Base-by-base conservation (phyloP, 2,329 filamentous ascomycete genomes). In the Fusarium austroafricanum region DNA sequence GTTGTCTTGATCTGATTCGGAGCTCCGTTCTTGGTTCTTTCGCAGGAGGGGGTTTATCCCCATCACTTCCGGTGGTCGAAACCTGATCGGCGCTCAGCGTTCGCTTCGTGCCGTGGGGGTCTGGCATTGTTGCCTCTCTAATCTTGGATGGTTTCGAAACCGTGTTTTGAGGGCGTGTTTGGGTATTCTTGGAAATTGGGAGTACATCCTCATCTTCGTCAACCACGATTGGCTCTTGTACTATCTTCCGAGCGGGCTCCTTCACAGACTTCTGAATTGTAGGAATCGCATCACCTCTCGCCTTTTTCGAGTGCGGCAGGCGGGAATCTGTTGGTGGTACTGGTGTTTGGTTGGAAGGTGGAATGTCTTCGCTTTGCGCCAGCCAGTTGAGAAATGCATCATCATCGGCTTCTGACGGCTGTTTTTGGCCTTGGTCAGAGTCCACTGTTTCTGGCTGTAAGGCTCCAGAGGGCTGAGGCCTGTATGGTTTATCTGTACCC, bases 1-100 rank as follows among this genome's bases (percentile, higher is more conserved):
- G 83, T 60, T 81, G 81, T 57, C 81, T 79, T 18, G 83, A 76
- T 61, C 79, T 82, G 51, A 86, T 83, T 10, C 81, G 80, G 35
- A 86, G 74, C 62, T 83, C 81, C 18, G 83, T 83, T 46, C 79
- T 80, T 10, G 75, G 79, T 55, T 79, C 71, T 29, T 71, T 55
- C 31, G 29, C 23, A n/a, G 37, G 39, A 38, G 55, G 37, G 18
- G 43, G 42, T 26, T 45, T 52, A 4, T 47, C 37, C 14, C 15
- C 33, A 12, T 53, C 54, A 15, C 28, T 12, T 37, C 46, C 46
- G 26, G 40, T 26, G 15, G 23, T 20, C 5, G 21, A 29, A 26
- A 39, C 38, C 35, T 6, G 29, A 23, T 68, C 42, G 45, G 20
- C 28, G 31, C 26, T 46, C 23, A 64, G 38, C 21, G 56, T 21